Percentiles rank a stretch among this genome's conserved stretches.
Conservation (phyloP, 2,329 filamentous ascomycete species). For the Calycina marina region DNA sequence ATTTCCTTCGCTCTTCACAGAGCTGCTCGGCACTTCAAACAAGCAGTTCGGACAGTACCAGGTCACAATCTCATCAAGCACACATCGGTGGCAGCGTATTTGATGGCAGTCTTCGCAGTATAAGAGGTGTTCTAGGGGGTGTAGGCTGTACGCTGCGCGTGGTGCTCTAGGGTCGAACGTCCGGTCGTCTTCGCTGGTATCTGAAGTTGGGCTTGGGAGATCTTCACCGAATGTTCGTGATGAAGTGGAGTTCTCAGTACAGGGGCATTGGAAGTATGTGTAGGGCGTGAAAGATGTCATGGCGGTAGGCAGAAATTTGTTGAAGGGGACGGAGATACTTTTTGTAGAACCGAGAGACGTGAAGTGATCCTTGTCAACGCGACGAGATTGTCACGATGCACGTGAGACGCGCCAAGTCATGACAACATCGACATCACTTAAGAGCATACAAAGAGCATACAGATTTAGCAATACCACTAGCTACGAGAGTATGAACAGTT, state of each 20-base stretch:
- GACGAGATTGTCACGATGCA: too few relatives aligned
- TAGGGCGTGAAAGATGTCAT: slow-evolving; percentile 44
- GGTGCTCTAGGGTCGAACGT: slow-evolving; percentile 78
- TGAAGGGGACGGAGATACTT: too few relatives aligned
- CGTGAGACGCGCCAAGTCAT: too few relatives aligned
- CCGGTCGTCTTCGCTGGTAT: slow-evolving; percentile 46
- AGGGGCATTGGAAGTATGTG: slow-evolving; percentile 53
- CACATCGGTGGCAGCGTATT: slow-evolving; percentile 84
- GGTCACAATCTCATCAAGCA: slow-evolving; percentile 83
- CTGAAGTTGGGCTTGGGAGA: slow-evolving; percentile 14
- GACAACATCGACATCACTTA: too few relatives aligned
- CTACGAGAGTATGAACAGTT: too few relatives aligned
- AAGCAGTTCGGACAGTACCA: slow-evolving; percentile 93
- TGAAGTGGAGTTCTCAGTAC: slow-evolving; percentile 32
- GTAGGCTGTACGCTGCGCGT: slow-evolving; percentile 81
- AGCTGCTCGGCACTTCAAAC: slow-evolving; percentile 90
- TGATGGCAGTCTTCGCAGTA: slow-evolving; percentile 98
- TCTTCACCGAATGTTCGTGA: slow-evolving; percentile 22
- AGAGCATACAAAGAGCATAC: too few relatives aligned
- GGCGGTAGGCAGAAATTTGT: slow-evolving; percentile 2
- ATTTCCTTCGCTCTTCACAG: slow-evolving; percentile 84
- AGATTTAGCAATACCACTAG: too few relatives aligned
- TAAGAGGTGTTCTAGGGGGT: slow-evolving; percentile 81
- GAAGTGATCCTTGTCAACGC: too few relatives aligned
- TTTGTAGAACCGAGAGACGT: too few relatives aligned